phyloP scores from a whole-genome alignment of 2,329 filamentous ascomycete species.

The Botrytis porri region DNA sequence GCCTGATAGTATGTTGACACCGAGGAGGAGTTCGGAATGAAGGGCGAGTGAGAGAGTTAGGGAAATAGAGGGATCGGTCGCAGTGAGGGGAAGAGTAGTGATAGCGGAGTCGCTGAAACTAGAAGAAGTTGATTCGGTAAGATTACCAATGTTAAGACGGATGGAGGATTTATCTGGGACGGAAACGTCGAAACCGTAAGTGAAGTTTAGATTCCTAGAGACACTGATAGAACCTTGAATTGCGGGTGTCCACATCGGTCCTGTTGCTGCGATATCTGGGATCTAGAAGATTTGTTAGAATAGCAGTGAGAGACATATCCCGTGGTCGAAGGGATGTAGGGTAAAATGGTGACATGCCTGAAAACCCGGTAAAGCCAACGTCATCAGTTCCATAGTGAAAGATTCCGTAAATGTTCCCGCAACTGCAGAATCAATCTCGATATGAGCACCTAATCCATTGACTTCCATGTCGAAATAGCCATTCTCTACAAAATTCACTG shows the following conservation, averaged over 20 bases:
- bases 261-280: constrained; percentile 1
- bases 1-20: not conserved
- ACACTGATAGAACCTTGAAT: not conserved
- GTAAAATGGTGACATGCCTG: not conserved
- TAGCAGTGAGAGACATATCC: not conserved
- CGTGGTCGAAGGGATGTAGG: not conserved
- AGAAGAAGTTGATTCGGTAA: not conserved
- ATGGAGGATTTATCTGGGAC: constrained; percentile 3
- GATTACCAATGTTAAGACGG: not conserved
- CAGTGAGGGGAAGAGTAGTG: constrained; percentile 1
- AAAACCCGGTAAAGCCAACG: constrained; percentile 7
- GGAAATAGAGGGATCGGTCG: not conserved
- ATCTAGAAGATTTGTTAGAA: not conserved
- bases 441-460: constrained; percentile 17
- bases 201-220: not conserved
- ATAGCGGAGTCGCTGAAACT: constrained; percentile 5
- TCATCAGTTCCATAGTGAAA: not conserved
- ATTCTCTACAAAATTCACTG: constrained; percentile 12
- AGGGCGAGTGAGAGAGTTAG: constrained; percentile 7
- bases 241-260: not conserved
- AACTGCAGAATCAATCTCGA: constrained; percentile 10
- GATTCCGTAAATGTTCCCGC: not conserved
- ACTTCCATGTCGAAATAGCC: constrained; percentile 4
- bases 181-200: constrained; percentile 10
- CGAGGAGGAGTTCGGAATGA: constrained; percentile 5